Evolutionary conservation across 2,329 filamentous ascomycete species (phyloP).

Genomic region (Camptophora hylomeconis): DNA sequence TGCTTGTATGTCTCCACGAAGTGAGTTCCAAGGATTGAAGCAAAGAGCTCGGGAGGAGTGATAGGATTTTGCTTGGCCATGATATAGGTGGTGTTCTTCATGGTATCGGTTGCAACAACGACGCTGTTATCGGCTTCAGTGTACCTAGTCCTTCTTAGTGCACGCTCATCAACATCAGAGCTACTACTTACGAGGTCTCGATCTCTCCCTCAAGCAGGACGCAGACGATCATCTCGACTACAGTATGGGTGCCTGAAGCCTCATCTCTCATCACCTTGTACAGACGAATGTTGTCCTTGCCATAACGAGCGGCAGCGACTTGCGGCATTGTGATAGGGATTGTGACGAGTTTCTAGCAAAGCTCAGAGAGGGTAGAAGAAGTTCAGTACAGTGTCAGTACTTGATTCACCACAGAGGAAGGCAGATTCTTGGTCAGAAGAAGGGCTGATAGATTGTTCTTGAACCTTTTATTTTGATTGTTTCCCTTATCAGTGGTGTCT

Average conservation of each 20-base stretch:
- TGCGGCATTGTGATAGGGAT: conserved; percentile 19
- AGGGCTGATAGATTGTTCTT: too few species aligned
- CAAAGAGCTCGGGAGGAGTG: conserved; percentile 85
- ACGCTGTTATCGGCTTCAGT: conserved; percentile 88
- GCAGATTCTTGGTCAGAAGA: too few species aligned
- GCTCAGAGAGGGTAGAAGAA: too few species aligned
- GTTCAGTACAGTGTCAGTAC: too few species aligned
- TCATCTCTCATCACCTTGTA: conserved; percentile 83
- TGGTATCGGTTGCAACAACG: conserved; percentile 90
- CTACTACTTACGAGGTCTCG: conserved; percentile 55
- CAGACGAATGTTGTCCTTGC: conserved; percentile 91
- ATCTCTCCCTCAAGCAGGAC: conserved; percentile 89
- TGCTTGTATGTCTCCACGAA: conserved; percentile 81
- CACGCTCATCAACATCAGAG: conserved; percentile 4
- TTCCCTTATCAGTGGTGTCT: too few species aligned
- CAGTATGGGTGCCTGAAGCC: conserved; percentile 63
- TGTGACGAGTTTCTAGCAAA: neutral
- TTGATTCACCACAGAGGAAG: too few species aligned
- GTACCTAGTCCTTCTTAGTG: conserved; percentile 51
- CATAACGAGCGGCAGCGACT: conserved; percentile 34
- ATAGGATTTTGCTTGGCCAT: conserved; percentile 88
- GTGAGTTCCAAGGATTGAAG: conserved; percentile 70
- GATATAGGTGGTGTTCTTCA: conserved; percentile 96
- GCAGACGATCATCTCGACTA: conserved; percentile 90
- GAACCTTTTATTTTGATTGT: too few species aligned